phyloP scores from a whole-genome alignment of 148 eudicot genomes.

The Rhododendron kiyosumense region DNA sequence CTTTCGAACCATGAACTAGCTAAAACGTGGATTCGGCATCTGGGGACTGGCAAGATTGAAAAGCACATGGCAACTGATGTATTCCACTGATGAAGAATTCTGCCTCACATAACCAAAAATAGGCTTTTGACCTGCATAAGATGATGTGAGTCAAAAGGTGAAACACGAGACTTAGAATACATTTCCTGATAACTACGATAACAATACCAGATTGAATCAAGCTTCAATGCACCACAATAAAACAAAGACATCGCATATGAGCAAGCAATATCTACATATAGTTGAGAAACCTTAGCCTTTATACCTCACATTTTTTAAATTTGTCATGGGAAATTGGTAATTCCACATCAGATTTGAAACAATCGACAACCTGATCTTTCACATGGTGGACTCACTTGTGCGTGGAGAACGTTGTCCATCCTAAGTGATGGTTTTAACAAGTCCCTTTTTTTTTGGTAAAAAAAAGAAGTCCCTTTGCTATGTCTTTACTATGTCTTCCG shows the following conservation, averaged over 20 bases:
- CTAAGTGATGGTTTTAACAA: neutral
- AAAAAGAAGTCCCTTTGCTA: too few relatives aligned
- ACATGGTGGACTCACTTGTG: neutral
- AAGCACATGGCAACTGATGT: slow-evolving; percentile 64
- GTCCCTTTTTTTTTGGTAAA: neutral
- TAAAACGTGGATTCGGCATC: slow-evolving; percentile 45
- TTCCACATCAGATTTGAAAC: neutral
- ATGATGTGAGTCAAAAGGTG: neutral
- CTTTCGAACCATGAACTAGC: slow-evolving; percentile 54
- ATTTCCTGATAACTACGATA: neutral
- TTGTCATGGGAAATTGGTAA: neutral
- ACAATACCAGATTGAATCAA: neutral
- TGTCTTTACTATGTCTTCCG: neutral
- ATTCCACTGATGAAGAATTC: slow-evolving; percentile 24
- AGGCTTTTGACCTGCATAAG: slow-evolving; percentile 8
- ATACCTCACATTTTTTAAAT: neutral
- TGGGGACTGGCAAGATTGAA: slow-evolving; percentile 57
- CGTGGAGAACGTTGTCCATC: neutral
- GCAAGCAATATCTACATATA: neutral
- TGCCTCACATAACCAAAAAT: slow-evolving; percentile 1
- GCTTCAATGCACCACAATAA: neutral
- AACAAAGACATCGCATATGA: neutral
- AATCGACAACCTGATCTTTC: neutral
- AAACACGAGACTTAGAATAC: neutral
- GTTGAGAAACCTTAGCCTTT: neutral